phyloP scores from a whole-genome alignment of 176 grass and related monocot genomes.

The Thinopyrum elongatum region DNA sequence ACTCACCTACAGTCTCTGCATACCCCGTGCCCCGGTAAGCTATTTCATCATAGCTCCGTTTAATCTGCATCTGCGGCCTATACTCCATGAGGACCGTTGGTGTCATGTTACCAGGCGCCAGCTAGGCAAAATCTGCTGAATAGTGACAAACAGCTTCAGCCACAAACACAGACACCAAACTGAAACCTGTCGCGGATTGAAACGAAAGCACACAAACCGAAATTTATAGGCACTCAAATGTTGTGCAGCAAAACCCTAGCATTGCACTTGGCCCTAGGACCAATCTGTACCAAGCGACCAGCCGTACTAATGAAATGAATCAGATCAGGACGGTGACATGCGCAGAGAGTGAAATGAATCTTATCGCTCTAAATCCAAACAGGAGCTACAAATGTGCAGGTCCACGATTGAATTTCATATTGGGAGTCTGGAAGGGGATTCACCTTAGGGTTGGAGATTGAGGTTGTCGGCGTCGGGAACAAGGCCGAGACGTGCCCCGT shows the following conservation, averaged over 20 bases:
- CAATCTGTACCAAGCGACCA: background rate
- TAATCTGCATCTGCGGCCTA: conserved; percentile 48
- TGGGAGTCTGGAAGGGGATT: no score
- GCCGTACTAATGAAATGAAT: no score
- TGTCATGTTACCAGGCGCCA: conserved; percentile 60
- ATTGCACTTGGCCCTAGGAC: background rate
- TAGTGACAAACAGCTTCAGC: conserved; percentile 8
- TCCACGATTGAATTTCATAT: no score
- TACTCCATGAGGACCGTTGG: conserved; percentile 55
- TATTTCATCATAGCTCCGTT: conserved; percentile 47
- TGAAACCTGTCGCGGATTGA: background rate
- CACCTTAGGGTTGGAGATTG: no score
- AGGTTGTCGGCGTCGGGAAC: no score
- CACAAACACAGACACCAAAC: background rate
- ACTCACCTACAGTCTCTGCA: no score
- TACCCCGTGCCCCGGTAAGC: no score
- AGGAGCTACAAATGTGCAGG: no score
- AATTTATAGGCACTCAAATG: background rate
- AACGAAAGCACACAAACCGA: background rate
- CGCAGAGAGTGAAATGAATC: no score
- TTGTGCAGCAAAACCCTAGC: conserved; percentile 25
- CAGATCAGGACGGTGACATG: no score
- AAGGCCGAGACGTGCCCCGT: no score
- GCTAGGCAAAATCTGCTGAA: conserved; percentile 21
- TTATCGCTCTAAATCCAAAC: no score